These are phyloP conservation scores for Syncephalastrum racemosum DNA, from an alignment of 371 early-diverging fungal genomes.

Conservation along the genomic window DNA sequence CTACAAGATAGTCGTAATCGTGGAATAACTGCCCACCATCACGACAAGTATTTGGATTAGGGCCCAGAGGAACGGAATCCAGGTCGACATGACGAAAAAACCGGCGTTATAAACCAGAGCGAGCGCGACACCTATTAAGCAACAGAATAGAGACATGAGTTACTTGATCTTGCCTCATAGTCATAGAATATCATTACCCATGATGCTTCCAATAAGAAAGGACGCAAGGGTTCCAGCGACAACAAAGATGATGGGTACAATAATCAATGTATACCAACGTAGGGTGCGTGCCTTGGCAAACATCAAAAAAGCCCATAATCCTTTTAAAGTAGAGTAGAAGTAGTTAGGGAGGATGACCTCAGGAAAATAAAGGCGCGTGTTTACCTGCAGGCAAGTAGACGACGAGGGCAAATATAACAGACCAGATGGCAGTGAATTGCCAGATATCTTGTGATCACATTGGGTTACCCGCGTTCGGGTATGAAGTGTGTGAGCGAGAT, in stretches of 20 bases:
- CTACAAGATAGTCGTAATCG: conserved; percentile 63
- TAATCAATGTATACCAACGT: conserved; percentile 47
- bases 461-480: background rate
- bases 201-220: conserved; percentile 57
- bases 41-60: conserved; percentile 63
- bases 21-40: conserved; percentile 62
- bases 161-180: background rate
- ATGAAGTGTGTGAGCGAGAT: background rate
- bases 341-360: background rate
- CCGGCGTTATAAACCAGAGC: conserved; percentile 64
- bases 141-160: background rate
- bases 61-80: conserved; percentile 73
- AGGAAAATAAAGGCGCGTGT: no score
- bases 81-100: conserved; percentile 66
- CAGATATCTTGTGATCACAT: conserved; percentile 36
- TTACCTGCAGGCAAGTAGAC: conserved; percentile 53
- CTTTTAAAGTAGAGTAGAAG: background rate
- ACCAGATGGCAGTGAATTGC: conserved; percentile 51
- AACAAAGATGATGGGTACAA: conserved; percentile 53
- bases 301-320: conserved; percentile 43
- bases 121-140: conserved; percentile 52
- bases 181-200: conserved; percentile 40
- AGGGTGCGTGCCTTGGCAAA: conserved; percentile 52
- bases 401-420: conserved; percentile 36
- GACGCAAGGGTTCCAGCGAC: conserved; percentile 56